A percentile compares a stretch with the other conserved stretches of the same genome.
phyloP scores from a whole-genome alignment of 2,329 filamentous ascomycete genomes.

The Neofusicoccum sp. region DNA sequence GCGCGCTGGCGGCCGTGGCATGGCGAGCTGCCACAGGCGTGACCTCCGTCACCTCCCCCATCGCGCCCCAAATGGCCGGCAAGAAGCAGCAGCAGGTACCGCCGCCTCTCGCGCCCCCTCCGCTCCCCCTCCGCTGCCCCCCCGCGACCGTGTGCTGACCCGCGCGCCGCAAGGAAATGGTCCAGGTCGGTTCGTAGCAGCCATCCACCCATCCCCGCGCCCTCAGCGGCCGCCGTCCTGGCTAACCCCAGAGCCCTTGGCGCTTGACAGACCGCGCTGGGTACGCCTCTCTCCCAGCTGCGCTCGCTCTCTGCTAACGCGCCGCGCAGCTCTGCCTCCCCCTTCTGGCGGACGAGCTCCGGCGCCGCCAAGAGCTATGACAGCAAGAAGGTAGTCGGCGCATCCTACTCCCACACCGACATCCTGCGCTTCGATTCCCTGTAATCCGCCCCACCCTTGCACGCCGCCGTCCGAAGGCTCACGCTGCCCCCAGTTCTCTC shows the following conservation, averaged over 20 bases:
- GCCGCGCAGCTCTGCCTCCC: conserved; percentile 68
- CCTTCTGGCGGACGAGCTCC: conserved; percentile 75
- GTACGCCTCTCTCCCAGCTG: background rate
- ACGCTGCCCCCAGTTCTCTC: conserved; percentile 1
- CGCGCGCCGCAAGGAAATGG: conserved; percentile 74
- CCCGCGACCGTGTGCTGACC: conserved; percentile 23
- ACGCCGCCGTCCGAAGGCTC: conserved; percentile 3
- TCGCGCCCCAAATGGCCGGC: conserved; percentile 38
- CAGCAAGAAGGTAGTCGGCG: conserved; percentile 76
- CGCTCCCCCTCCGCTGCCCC: conserved; percentile 21
- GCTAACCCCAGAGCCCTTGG: conserved; percentile 30
- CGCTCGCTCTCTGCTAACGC: background rate
- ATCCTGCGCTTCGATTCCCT: conserved; percentile 82
- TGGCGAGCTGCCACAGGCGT: conserved; percentile 8
- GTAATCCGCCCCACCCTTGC: conserved; percentile 50
- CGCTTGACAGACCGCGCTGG: conserved; percentile 25
- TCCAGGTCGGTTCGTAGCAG: conserved; percentile 87
- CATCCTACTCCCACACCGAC: conserved; percentile 94
- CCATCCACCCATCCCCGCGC: conserved; percentile 24
- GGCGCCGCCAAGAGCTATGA: conserved; percentile 46
- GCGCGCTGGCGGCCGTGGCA: background rate
- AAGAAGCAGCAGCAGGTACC: conserved; percentile 48
- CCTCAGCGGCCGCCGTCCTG: conserved; percentile 34
- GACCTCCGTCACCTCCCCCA: conserved; percentile 11
- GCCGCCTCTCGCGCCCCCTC: conserved; percentile 15